phyloP scores from a whole-genome alignment of 352 stramenopile genomes.

The Halophytophthora polymorphica region DNA sequence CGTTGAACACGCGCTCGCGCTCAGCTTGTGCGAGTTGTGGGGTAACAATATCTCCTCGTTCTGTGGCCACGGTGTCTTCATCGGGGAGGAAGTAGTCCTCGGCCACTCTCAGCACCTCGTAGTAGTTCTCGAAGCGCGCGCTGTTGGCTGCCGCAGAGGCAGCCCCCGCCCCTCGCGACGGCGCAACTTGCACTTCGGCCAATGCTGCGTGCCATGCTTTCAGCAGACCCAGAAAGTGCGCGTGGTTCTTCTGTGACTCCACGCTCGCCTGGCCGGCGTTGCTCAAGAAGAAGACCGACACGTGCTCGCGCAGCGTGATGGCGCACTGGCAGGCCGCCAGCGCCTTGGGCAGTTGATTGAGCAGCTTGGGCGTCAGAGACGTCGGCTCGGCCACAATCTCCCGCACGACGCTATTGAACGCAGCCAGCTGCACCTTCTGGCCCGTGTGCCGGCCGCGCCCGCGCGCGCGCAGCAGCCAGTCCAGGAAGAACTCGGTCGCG shows the following conservation, averaged over 20 bases:
- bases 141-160: not conserved
- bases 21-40: not conserved
- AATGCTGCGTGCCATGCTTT: constrained; percentile 1
- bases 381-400: constrained; percentile 6
- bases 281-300: constrained; percentile 4
- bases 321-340: constrained; percentile 10
- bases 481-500: constrained; percentile 18
- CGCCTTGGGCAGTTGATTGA: constrained; percentile 8
- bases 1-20: constrained; percentile 11
- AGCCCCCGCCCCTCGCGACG: no score
- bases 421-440: not conserved
- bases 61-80: not conserved
- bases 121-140: constrained; percentile 17
- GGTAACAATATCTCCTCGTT: not conserved
- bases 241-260: not conserved
- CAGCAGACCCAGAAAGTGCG: constrained; percentile 2
- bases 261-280: not conserved
- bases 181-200: not conserved
- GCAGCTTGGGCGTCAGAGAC: constrained; percentile 5
- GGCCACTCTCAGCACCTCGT: constrained; percentile 19
- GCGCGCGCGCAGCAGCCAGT: constrained; percentile 16
- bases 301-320: constrained; percentile 11
- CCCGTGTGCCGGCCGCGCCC: not conserved
- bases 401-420: constrained; percentile 7
- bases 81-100: constrained; percentile 14